phyloP scores from a whole-genome alignment of 148 eudicot genomes.

The Polygonum maritimum region DNA sequence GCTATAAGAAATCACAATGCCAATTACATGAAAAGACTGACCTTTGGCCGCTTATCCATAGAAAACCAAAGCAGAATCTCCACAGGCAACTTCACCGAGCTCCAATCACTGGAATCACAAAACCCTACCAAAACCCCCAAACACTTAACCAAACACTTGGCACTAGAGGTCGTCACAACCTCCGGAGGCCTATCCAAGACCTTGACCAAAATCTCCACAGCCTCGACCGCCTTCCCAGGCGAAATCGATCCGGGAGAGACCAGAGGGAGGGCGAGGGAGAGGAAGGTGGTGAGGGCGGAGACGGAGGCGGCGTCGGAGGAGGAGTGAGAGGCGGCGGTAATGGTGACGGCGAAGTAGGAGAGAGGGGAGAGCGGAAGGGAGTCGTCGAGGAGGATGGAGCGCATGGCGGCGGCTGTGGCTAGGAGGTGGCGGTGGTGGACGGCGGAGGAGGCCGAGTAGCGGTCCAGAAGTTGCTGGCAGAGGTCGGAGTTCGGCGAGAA shows the following conservation, averaged over 20 bases:
- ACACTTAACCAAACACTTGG: slow-evolving; percentile 70
- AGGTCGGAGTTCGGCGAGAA: slow-evolving; percentile 42
- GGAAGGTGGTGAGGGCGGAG: slow-evolving; percentile 53
- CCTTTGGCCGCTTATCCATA: slow-evolving; percentile 86
- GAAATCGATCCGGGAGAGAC: slow-evolving; percentile 24
- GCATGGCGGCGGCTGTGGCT: slow-evolving; percentile 80
- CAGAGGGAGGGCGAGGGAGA: slow-evolving; percentile 55
- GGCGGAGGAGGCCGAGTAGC: slow-evolving; percentile 73
- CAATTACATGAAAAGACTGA: slow-evolving; percentile 9
- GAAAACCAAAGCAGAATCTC: slow-evolving; percentile 48
- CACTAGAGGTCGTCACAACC: slow-evolving; percentile 37
- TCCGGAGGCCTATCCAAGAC: slow-evolving; percentile 26
- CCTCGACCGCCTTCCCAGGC: slow-evolving; percentile 37
- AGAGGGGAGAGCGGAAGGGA: slow-evolving; percentile 52
- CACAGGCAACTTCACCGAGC: slow-evolving; percentile 38
- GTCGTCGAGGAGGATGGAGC: slow-evolving; percentile 46
- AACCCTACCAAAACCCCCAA: slow-evolving; percentile 76
- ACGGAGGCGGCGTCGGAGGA: slow-evolving; percentile 36
- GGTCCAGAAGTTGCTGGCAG: slow-evolving; percentile 51
- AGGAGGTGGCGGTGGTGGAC: slow-evolving; percentile 81
- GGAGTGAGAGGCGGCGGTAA: slow-evolving; percentile 32
- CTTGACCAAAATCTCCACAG: slow-evolving; percentile 37
- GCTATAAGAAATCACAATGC: background rate
- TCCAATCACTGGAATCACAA: slow-evolving; percentile 55
- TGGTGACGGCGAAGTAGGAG: slow-evolving; percentile 77